These are phyloP conservation scores for Chlorella sorokiniana DNA, from an alignment of 139 green algal genomes.

Conservation along the genomic window DNA sequence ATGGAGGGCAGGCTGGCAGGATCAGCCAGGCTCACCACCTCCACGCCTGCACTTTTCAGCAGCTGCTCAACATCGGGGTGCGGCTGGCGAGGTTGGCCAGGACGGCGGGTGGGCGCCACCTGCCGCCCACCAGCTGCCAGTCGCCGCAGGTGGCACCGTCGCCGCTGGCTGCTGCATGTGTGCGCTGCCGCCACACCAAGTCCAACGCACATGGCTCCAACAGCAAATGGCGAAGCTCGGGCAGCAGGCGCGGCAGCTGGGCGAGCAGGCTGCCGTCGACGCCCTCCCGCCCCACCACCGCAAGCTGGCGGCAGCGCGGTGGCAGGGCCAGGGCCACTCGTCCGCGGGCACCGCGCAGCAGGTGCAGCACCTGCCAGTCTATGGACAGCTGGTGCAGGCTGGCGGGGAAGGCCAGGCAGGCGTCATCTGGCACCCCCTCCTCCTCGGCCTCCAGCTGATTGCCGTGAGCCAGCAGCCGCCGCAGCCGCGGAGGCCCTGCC, in stretches of 20 bases:
- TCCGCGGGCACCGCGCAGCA: neutral
- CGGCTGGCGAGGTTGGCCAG: slow-evolving; percentile 1
- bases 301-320: slow-evolving; percentile 17
- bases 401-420: neutral
- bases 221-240: neutral
- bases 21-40: neutral
- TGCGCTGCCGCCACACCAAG: neutral
- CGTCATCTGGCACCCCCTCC: neutral
- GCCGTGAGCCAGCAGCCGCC: slow-evolving; percentile 16
- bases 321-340: neutral
- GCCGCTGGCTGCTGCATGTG: no score
- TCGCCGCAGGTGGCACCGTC: neutral
- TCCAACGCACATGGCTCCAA: slow-evolving; percentile 15
- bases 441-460: slow-evolving; percentile 25
- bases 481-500: neutral
- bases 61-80: neutral
- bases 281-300: slow-evolving; percentile 1
- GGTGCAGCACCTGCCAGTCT: slow-evolving; percentile 14
- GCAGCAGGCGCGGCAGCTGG: neutral
- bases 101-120: slow-evolving; percentile 10
- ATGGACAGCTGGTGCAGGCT: slow-evolving; percentile 28
- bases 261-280: neutral
- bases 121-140: slow-evolving; percentile 12
- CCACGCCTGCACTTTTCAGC: neutral
- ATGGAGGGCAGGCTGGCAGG: neutral